Base-by-base conservation (phyloP, 805 yeast genomes). In the Lachancea mirantina region DNA sequence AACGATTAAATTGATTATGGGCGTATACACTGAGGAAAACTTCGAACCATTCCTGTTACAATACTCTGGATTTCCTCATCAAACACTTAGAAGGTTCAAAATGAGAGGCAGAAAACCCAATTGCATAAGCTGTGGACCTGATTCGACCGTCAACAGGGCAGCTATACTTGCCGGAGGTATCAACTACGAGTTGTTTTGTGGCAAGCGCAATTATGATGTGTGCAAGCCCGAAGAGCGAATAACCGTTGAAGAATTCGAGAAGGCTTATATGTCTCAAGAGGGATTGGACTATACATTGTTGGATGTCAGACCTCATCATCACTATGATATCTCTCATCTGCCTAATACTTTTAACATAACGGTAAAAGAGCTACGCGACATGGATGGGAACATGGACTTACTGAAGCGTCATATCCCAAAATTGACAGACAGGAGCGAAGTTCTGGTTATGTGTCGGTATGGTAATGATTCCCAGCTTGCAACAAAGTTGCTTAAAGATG, bases 391-490 rank as follows among this genome's bases (percentile, higher is more conserved):
- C 19, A 11, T 54, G 5, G 30, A 35, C 6, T 35, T 43, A 26
- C 32, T 57, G 25, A 37, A 42, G 31, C 27, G 45, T 2, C 17
- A 35, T 5, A 47, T 63, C n/a, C 61, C 61, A 1, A 25, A 34
- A 2, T 25, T 55, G 2, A 31, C 26, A 4, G 13, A 43, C 11
- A 40, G 43, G 4, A 49, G 54, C 20, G 61, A 59, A 4, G 53
- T 82, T 0, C 70, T 67, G 35, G 81, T 85, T 0, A 64, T 89
- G 13, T 92, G 98, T 57, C 67, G 96, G 19, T 77, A 68, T 50
- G 98, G 98, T 7, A 87, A 84, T 54, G 97, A 92, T 52, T 88
- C 97, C 0, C 87, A 83, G 47, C 55, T 75, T 11, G 94, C 95
- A 0, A 77, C 82, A 1, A 57, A 66, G 35, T 58, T 65, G 26